phyloP scores from a whole-genome alignment of 768 basidiomycete genomes.

The Ramaria rubella region DNA sequence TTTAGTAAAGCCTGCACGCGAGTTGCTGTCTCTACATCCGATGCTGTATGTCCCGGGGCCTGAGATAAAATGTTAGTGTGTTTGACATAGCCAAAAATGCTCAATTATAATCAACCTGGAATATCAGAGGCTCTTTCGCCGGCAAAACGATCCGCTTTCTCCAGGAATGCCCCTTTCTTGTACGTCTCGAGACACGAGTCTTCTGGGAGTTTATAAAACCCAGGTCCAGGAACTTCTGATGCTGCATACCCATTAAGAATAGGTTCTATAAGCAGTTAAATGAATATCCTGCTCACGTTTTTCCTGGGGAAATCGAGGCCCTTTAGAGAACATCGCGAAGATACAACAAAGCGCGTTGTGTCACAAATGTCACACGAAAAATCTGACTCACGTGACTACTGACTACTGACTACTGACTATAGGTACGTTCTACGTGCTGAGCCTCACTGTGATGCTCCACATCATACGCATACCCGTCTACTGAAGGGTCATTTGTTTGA shows the following conservation, averaged over 20 bases:
- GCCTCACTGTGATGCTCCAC: no score
- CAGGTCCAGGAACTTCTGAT: constrained; percentile 48
- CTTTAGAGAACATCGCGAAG: constrained; percentile 39
- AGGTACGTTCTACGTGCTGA: no score
- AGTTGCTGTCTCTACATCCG: constrained; percentile 14
- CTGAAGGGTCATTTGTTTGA: background rate
- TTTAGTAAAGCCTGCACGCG: background rate
- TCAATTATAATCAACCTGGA: constrained; percentile 31
- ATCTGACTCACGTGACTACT: background rate
- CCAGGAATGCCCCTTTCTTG: constrained; percentile 53
- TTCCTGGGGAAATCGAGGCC: constrained; percentile 37
- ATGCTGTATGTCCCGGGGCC: constrained; percentile 30
- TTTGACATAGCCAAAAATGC: background rate
- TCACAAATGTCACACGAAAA: background rate
- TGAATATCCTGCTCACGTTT: constrained; percentile 27
- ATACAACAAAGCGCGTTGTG: background rate
- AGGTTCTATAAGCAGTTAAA: background rate
- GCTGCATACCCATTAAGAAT: constrained; percentile 25
- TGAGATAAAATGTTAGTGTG: constrained; percentile 12
- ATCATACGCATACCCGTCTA: background rate
- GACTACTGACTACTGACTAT: no score
- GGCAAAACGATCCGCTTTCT: constrained; percentile 47
- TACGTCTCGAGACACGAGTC: constrained; percentile 44
- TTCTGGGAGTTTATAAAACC: constrained; percentile 34
- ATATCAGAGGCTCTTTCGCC: constrained; percentile 37